Base-by-base conservation (phyloP, 495 filamentous ascomycete genomes). In the Terfezia boudieri region DNA sequence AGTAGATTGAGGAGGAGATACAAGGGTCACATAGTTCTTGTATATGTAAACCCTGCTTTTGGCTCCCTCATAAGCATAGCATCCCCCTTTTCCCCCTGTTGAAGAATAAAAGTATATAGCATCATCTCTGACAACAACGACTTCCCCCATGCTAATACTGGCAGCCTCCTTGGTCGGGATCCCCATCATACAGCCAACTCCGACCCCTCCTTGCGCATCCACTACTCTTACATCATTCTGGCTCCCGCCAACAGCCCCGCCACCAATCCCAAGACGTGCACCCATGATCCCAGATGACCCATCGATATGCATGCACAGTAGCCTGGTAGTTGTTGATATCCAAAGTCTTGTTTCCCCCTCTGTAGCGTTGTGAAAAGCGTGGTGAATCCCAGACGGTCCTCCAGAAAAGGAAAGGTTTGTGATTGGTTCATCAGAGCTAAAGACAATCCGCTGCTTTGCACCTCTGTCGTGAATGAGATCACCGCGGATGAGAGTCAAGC, bases 391-490 rank as follows among this genome's bases (percentile, higher is more conserved):
- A 12, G 11, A 35, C 8, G 14, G 35, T n/a, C 62, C 62, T 23
- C 62, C 62, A 10, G 63, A 65, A 55, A 65, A 65, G 49, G 63
- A 65, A 9, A 65, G 52, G 38, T 65, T 90, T 0, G 90, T 98
- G 38, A 98, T 81, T 0, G 90, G 90, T 60, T 98, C 90, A 60
- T 96, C 87, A 2, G 88, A 94, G 62, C 95, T 90, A 68, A 93
- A 92, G 32, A 98, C 86, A 32, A 89, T 89, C 22, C 92, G 78
- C 66, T 98, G 90, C 64, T 86, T 88, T 37, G 90, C 84, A n/a
- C 90, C 90, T 56, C 87, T 78, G 66, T 96, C 92, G 66, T 96
- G 84, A 56, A 98, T 87, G 50, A 98, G 69, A 67, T 98, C 90
- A 53, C 90, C 90, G 41, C 90, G 77, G 55, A 98, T 83, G 37